Evolutionary conservation across 495 filamentous ascomycete genomes (phyloP), one percentile per base, ranked within the genome.

Genomic region (Ascobolus immersus): DNA sequence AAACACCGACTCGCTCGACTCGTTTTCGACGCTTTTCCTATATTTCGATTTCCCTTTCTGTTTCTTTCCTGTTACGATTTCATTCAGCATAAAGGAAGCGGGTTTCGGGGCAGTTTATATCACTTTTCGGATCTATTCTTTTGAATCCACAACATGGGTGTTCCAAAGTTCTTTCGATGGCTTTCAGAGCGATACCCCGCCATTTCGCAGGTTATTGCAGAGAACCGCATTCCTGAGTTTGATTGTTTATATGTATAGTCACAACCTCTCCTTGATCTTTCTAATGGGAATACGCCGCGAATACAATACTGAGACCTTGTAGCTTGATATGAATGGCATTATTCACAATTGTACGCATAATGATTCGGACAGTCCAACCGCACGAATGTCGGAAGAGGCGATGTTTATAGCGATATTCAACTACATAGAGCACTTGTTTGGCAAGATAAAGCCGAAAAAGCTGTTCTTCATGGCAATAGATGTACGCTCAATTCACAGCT

Each of bases 331-430:
- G 89, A 94, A 99, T 52, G 89, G 86, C 39, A 99, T 99, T 51
- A 94, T 99, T 44, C 89, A 99, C 52, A 99, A 99, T 51, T 99
- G 89, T 51, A 94, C 89, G 35, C 89, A 99, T 58, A 92, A 77
- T 36, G 86, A 99, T 47, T 44, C 43, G 35, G 77, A 79, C 44
- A 80, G 80, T 39, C 69, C 82, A 2, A 82, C 75, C 0, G 84
- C 82, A 48, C 80, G 84, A 32, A 74, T 99, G 62, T 79, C 72
- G 29, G 89, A 99, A 50, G 89, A 94, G 50, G 73, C 91, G 53
- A 93, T 93, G 82, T 94, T 94, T 53, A 93, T 94, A 40, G 75
- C 77, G 15, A 99, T 99, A 39, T 99, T 99, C 65, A 94, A 94
- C 56, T 99, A 99, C 51, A 94, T 99, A 40, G 89, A 99, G 54